These are phyloP conservation scores for Hyaloscypha finlandica DNA, from an alignment of 495 filamentous ascomycete genomes.

Conservation along the genomic window DNA sequence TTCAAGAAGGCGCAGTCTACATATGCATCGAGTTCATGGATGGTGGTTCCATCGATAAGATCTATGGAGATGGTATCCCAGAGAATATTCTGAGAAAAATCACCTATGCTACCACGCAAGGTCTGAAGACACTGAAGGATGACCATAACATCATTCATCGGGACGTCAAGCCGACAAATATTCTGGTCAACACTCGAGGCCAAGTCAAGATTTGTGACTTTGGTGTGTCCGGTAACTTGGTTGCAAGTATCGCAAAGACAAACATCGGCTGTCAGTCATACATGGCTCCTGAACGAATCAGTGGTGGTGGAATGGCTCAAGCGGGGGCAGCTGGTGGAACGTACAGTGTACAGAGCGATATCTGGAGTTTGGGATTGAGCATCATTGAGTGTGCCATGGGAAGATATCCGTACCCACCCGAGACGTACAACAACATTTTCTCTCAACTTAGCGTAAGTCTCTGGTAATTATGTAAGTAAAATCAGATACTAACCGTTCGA, in stretches of 20 bases:
- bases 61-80: slow-evolving; percentile 91
- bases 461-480: background rate
- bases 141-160: slow-evolving; percentile 99
- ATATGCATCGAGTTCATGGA: slow-evolving; percentile 99
- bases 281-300: slow-evolving; percentile 97
- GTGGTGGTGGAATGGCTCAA: slow-evolving; percentile 78
- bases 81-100: slow-evolving; percentile 90
- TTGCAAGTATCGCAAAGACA: slow-evolving; percentile 96
- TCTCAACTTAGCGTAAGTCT: slow-evolving; percentile 90
- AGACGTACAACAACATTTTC: slow-evolving; percentile 98
- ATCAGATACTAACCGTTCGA: slow-evolving; percentile 23
- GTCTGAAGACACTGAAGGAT: slow-evolving; percentile 90
- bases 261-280: slow-evolving; percentile 99
- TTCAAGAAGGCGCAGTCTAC: slow-evolving; percentile 98
- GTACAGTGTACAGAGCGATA: slow-evolving; percentile 97
- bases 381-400: slow-evolving; percentile 98
- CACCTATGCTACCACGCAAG: slow-evolving; percentile 86
- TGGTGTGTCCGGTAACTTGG: slow-evolving; percentile 93
- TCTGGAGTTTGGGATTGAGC: slow-evolving; percentile 93
- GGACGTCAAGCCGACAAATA: slow-evolving; percentile 98
- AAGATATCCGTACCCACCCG: slow-evolving; percentile 93
- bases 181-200: slow-evolving; percentile 84
- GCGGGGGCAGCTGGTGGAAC: slow-evolving; percentile 77
- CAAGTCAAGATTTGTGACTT: slow-evolving; percentile 99
- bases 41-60: slow-evolving; percentile 95